Base-by-base conservation (phyloP, 129 eudicot species). In the Rutidosis leptorrhynchoides region DNA sequence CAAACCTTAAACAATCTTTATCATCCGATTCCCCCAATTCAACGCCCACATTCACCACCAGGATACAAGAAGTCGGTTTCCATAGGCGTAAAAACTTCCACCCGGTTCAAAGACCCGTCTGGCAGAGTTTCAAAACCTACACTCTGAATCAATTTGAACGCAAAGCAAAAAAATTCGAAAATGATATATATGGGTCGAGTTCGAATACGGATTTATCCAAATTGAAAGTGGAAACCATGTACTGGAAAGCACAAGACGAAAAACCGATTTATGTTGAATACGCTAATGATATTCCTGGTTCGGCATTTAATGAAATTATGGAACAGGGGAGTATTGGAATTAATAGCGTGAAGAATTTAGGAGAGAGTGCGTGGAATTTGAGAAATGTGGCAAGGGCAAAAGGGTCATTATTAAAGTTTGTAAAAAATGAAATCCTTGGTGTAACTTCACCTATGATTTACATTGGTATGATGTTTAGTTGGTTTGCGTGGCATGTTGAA, bases 401-500 rank as follows among this genome's bases (percentile, higher is more conserved):
- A 58, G 85, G 85, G 64, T 85, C 91, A 2, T 72, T 85, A 67
- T 67, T 88, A 71, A 88, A 77, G 81, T 88, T 83, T 23, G 76
- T 88, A 85, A 85, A 83, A 77, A 95, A 92, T 77, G 98, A 92
- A 10, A 88, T 92, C 10, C 91, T 89, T 1, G 98, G 98, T 16
- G 96, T 92, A 2, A 92, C 98, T 17, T 92, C 98, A 2, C 96
- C 98, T 0, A 92, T 92, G 98, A 84, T 92, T 22, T 92, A 92
- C 58, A 45, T 88, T 6, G 85, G 89, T 1, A 92, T 92, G 98
- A 30, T 92, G 84, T 88, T 85, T 78, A 92, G 98, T 51, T 92
- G 98, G 98, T 92, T 88, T 64, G 98, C 96, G 64, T 92, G 98
- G 98, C 98, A 92, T 65, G 98, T 85, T 37, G 98, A 92, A 72